Conservation (phyloP, 1,284 basidiomycete genomes). For the Ganoderma meredithae region DNA sequence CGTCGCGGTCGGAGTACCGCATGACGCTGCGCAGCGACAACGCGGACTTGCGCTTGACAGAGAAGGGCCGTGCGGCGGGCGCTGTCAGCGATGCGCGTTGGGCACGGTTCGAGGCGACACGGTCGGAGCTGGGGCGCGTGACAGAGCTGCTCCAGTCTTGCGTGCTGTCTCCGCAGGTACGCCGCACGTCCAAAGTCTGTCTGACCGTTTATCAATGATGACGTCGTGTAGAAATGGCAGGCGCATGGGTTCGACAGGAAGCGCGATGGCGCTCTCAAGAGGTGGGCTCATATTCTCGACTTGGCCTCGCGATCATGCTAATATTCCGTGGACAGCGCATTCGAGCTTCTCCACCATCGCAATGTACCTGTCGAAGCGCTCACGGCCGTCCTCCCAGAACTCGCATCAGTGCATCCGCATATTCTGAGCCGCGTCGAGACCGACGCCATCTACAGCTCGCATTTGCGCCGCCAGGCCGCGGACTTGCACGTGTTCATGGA, state of each 20-base stretch:
- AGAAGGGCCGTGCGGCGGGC: constrained; percentile 67
- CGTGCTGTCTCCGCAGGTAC: constrained; percentile 66
- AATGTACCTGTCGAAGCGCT: constrained; percentile 59
- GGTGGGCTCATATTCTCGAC: constrained; percentile 54
- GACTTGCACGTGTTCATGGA: constrained; percentile 81
- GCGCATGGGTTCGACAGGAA: constrained; percentile 61
- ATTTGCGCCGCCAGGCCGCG: constrained; percentile 73
- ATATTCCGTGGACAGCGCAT: constrained; percentile 61
- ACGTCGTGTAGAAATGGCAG: constrained; percentile 60
- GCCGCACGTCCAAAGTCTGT: constrained; percentile 12
- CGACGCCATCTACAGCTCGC: constrained; percentile 71
- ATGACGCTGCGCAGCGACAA: constrained; percentile 90
- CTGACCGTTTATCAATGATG: too few relatives aligned
- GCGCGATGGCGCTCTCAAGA: constrained; percentile 66
- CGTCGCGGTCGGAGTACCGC: constrained; percentile 88
- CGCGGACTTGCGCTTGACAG: constrained; percentile 83
- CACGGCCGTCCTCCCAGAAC: constrained; percentile 57
- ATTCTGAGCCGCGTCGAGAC: constrained; percentile 71
- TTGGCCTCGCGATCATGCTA: neutral
- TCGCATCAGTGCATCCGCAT: constrained; percentile 58
- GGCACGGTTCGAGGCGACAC: constrained; percentile 56
- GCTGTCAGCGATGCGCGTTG: constrained; percentile 74
- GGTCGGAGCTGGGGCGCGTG: constrained; percentile 58
- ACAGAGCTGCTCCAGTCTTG: constrained; percentile 57
- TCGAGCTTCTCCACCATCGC: constrained; percentile 77